Percentiles rank a stretch among this genome's conserved stretches.
phyloP scores from a whole-genome alignment of 2,329 filamentous ascomycete species.

The Fusarium ramigenum region DNA sequence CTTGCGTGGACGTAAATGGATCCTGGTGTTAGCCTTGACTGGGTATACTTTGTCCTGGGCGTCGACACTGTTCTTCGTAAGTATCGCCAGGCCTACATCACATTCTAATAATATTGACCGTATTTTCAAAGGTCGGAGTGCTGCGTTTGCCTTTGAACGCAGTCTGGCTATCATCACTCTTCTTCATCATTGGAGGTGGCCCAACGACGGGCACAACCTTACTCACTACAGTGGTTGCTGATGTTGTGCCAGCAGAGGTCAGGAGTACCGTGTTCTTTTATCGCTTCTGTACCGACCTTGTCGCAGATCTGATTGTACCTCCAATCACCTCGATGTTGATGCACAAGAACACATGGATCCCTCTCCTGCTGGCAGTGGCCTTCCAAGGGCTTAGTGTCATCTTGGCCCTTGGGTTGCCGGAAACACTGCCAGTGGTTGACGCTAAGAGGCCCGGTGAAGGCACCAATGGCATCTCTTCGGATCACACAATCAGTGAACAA shows the following conservation, averaged over 20 bases:
- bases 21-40: not conserved
- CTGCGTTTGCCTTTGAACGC: not conserved
- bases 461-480: not conserved
- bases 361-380: not conserved
- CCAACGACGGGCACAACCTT: conserved; percentile 2
- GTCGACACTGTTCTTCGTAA: not conserved
- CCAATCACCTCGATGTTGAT: not conserved
- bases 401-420: not conserved
- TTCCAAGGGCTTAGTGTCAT: not conserved
- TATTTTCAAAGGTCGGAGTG: not conserved
- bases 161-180: not conserved
- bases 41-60: conserved; percentile 1
- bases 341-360: conserved; percentile 1
- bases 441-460: not conserved
- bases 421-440: not conserved
- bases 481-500: not conserved
- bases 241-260: not conserved
- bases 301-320: not conserved
- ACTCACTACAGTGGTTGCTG: conserved; percentile 1
- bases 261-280: conserved; percentile 2
- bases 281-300: not conserved
- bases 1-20: not conserved
- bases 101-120: not conserved
- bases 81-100: not conserved
- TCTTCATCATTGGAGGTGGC: not conserved